Evolutionary conservation across 352 stramenopile species (phyloP), one percentile per base, ranked within the genome.

Genomic region (Globisporangium polare): DNA sequence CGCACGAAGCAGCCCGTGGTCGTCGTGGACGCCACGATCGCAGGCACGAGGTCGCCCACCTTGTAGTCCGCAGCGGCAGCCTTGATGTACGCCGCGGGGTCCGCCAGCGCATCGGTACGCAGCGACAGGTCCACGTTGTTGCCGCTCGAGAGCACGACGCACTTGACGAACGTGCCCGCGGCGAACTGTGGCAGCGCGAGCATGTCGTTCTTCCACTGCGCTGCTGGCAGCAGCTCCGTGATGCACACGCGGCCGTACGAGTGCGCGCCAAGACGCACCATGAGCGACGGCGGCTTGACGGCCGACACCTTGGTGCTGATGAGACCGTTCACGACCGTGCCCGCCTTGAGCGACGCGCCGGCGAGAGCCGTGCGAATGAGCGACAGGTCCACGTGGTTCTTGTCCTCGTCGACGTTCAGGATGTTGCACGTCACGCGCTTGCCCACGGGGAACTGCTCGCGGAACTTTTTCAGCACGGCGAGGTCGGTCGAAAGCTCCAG

Each of bases 1-100:
- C 95, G 91, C 39, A 99, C 68, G 69, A 98, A 99, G 66, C 95
- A 98, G 45, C 96, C 96, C 54, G 84, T 95, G 20, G 88, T 84
- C 4, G 79, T 95, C 13, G 95, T 98, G n/a, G 80, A 85, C 10
- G 95, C 78, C 10, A 99, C 95, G 62, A 97, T 88, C 10, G 79
- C 95, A 63, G 93, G 86, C 12, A 97, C 83, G 35, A 97, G 88
- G 45, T 97, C 90, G 52, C 90, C 92, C 0, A 90, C 74, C 18
- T 80, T 80, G 33, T 66, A 67, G 24, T 74, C 62, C 1, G 62
- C 51, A 3, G 54, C 37, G 12, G 83, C 63, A 37, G 83, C 66
- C 45, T 80, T 75, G 0, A 75, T 64, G 60, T 96, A 95, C 26
- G 65, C 74, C 39, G 64, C 71, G 17, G 85, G 74, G 31, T 84